Conservation (phyloP, 108 stramenopile species). For the Conticribra weissflogii region DNA sequence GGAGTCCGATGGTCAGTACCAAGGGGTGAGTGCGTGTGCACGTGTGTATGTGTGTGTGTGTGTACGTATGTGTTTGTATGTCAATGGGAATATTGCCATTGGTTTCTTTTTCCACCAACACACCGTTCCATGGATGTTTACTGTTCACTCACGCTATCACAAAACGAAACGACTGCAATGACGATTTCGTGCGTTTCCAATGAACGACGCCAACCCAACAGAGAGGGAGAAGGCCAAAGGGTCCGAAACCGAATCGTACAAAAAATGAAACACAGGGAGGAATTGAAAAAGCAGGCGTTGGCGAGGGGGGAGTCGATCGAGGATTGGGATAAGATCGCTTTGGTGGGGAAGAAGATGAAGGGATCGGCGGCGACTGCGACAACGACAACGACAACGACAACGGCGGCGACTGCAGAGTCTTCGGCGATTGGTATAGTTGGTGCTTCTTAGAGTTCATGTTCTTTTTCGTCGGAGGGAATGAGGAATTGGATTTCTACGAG, state of each 20-base stretch:
- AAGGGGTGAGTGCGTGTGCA: constrained; percentile 50
- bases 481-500: too few relatives aligned
- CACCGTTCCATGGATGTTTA: too few relatives aligned
- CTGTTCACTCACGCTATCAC: too few relatives aligned
- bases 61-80: neutral
- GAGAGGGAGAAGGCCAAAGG: constrained; percentile 33
- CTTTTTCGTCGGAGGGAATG: too few relatives aligned
- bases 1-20: constrained; percentile 58
- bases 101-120: neutral
- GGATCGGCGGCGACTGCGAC: neutral
- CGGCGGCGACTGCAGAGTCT: neutral
- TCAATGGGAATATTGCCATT: neutral
- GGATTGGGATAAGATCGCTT: constrained; percentile 42
- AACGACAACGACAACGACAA: neutral
- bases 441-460: too few relatives aligned
- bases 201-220: too few relatives aligned
- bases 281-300: constrained; percentile 38
- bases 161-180: too few relatives aligned
- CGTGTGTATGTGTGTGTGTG: too few relatives aligned
- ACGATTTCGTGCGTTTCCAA: too few relatives aligned
- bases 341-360: constrained; percentile 43
- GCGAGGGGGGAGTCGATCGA: constrained; percentile 34
- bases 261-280: constrained; percentile 37
- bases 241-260: constrained; percentile 37
- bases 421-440: too few relatives aligned